Evolutionary conservation across 208 protist species (phyloP), one percentile per base, ranked within the genome.

Genomic region (Crithidia fasciculata): DNA sequence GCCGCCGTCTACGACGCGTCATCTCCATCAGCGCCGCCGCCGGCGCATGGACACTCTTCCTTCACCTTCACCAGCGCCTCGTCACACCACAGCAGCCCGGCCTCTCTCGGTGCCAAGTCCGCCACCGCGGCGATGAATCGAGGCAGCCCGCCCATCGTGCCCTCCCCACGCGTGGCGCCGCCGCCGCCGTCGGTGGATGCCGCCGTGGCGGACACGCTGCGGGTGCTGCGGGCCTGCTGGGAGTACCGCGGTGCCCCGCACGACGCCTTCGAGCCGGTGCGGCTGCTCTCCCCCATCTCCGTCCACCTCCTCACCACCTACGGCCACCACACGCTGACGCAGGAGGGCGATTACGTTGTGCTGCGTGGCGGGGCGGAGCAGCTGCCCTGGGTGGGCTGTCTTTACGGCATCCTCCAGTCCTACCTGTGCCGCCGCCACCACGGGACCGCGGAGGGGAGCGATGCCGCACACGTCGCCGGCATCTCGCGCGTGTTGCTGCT

Each of bases 181-280:
- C 59, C n/a, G 59, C 59, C n/a, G 58, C 41, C 5, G 28, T 55
- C 67, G n/a, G 73, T 88, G n/a, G 78, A 88, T 40, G 56, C 71
- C 13, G 82, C 85, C 5, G 58, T 91, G 53, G 72, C 65, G 39
- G 85, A 89, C 76, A 66, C 79, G 16, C 61, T 84, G 43, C 79
- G 82, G 28, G 79, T 92, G 43, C 77, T 92, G 58, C 80, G 63
- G 15, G 49, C 64, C 45, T 92, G 85, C 69, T 92, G 90, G 87
- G 60, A 60, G 15, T 89, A 84, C 67, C 36, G 44, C 19, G 90
- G 90, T 15, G 56, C 67, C 19, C 87, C 86, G 2, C 81, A 81
- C 50, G 90, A 92, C 59, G 76, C 80, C 18, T 95, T 93, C 56
- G 90, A 93, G 63, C 80, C 90, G 8, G 78, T 84, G 39, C 74